These are phyloP conservation scores for Cadophora sp. DNA, from an alignment of 2,329 filamentous ascomycete genomes.

Conservation along the genomic window DNA sequence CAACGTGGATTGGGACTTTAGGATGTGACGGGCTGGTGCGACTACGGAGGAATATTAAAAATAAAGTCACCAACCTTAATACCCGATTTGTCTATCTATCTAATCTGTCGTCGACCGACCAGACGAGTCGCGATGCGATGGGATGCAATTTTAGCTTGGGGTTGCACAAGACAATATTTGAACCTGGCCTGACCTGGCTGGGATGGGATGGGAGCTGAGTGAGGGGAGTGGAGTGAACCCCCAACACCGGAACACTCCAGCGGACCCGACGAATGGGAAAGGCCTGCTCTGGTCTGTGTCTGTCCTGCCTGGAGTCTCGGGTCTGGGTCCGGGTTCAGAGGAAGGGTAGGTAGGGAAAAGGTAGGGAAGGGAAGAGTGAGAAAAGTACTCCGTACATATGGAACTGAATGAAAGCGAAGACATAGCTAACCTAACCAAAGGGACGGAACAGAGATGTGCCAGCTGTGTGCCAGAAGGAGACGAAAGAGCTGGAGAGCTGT, in stretches of 20 bases:
- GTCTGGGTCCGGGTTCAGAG: neutral
- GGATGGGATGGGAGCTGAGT: neutral
- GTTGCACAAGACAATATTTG: conserved; percentile 20
- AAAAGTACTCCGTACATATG: too few relatives aligned
- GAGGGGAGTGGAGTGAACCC: neutral
- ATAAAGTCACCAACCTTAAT: conserved; percentile 4
- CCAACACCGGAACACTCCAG: conserved; percentile 12
- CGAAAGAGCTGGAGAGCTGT: too few relatives aligned
- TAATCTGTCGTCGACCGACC: neutral
- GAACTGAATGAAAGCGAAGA: neutral
- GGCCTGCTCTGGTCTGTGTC: neutral
- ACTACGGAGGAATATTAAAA: conserved; percentile 17
- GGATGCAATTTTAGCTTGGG: conserved; percentile 16
- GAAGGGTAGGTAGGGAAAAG: neutral
- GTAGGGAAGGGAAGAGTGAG: neutral
- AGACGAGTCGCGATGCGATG: neutral
- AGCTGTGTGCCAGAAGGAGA: neutral
- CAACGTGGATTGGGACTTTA: conserved; percentile 11
- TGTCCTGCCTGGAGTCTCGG: neutral
- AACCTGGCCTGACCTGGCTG: neutral
- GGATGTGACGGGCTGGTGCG: neutral
- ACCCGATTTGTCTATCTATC: conserved; percentile 5
- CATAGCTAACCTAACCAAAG: too few relatives aligned
- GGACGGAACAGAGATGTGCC: neutral
- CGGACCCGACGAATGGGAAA: conserved; percentile 15